Evolutionary conservation across 163 green algal species (phyloP).

Genomic region (Botryococcus braunii): DNA sequence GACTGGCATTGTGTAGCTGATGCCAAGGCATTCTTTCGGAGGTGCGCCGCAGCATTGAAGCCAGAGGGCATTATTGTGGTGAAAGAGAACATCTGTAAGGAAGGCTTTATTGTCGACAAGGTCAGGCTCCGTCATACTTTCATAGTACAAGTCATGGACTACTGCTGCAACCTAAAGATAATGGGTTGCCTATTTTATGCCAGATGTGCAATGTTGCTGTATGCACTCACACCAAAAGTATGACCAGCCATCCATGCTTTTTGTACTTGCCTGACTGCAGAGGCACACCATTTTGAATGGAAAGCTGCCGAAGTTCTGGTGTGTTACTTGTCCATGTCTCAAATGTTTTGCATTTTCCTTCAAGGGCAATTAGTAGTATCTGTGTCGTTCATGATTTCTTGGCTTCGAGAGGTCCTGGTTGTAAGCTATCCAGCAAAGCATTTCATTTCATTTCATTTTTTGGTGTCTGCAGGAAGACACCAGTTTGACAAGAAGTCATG

Average conservation of each 20-base stretch:
- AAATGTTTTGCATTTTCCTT: background rate
- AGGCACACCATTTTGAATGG: background rate
- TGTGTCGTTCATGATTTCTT: background rate
- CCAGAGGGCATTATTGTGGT: constrained; percentile 76
- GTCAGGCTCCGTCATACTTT: background rate
- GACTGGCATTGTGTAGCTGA: constrained; percentile 72
- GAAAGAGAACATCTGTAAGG: constrained; percentile 92
- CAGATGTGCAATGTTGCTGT: background rate
- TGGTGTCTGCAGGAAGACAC: constrained; percentile 55
- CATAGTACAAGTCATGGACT: background rate
- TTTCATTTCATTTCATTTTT: background rate
- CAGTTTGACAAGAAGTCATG: constrained; percentile 74
- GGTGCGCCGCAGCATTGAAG: constrained; percentile 55
- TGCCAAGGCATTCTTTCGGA: constrained; percentile 49
- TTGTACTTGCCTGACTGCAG: background rate
- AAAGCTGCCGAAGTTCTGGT: background rate
- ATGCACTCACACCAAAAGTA: background rate
- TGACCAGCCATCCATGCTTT: background rate
- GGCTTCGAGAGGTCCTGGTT: background rate
- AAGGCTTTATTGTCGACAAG: constrained; percentile 83
- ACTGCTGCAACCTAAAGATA: background rate
- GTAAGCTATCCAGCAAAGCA: background rate
- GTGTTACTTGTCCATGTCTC: background rate
- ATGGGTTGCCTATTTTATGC: background rate
- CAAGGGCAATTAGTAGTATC: too few species aligned